Evolutionary conservation across 345 rosid genomes (phyloP), one percentile per base, ranked within the genome.

Genomic region (Ailanthus altissimus): DNA sequence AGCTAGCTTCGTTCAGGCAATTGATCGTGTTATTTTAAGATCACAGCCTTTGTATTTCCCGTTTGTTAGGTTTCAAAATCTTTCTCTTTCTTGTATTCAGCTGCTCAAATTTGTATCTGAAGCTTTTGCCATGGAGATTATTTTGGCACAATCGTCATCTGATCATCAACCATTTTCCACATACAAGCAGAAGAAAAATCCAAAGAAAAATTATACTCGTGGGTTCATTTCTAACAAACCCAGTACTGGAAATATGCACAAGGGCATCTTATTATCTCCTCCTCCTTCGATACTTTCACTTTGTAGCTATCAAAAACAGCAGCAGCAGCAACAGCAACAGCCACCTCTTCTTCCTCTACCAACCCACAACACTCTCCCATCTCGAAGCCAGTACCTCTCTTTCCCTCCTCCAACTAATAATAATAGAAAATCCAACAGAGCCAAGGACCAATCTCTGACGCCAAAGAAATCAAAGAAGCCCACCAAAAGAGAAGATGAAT

Each of bases 291-390:
- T 78, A 7, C 58, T 51, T 61, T 65, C 81, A 51, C 62, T 40
- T 62, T 25, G 49, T 21, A 67, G 13, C 13, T 64, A 79, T 75
- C 81, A 3, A 32, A 32, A 5, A 16, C 62, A 43, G 13, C 76
- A 28, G 13, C 67, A 6, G 8, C 79, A 18, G 0, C 75, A 72
- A 4, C 90, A 18, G 0, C 75, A 72, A 4, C 90, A 81, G 25
- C 97, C 94, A 16, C 94, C 90, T 67, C 93, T 90, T 59, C 92
- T 90, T 74, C 97, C 94, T 74, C 89, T 88, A 23, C 94, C 94
- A 16, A 63, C 78, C 14, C 78, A 84, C 36, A 85, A 56, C 73
- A 81, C 90, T 42, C 83, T 83, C 70, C 78, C 88, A 28, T 45
- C 88, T 75, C 83, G 82, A 77, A 36, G 60, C 79, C 78, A 64